These are phyloP conservation scores for Acanthamoeba sp. DNA, from an alignment of 208 protist species.

Conservation along the genomic window DNA sequence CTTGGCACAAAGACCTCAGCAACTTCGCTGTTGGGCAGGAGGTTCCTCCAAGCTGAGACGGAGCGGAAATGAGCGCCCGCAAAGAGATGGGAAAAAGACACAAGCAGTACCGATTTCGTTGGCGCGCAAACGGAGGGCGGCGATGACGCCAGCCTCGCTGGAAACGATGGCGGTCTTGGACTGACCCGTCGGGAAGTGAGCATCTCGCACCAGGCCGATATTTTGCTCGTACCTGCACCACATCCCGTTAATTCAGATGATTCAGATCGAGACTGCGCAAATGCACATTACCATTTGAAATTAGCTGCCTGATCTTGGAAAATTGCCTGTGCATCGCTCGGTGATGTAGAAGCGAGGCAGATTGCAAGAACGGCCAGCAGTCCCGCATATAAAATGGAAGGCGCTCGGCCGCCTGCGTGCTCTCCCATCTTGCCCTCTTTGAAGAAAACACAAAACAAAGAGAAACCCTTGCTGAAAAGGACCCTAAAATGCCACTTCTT, in stretches of 20 bases:
- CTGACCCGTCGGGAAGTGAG: neutral
- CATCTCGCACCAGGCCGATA: neutral
- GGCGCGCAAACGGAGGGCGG: neutral
- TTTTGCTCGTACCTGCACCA: constrained; percentile 28
- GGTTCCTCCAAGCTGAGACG: neutral
- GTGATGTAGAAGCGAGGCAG: neutral
- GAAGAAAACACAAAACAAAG: neutral
- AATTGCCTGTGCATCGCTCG: neutral
- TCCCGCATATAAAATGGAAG: neutral
- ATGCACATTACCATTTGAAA: neutral
- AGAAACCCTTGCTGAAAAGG: neutral
- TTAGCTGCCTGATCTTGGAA: constrained; percentile 1
- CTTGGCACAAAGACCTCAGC: neutral
- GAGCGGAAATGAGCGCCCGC: neutral
- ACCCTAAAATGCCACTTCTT: neutral
- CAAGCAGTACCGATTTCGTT: constrained; percentile 51
- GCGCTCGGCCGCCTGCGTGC: neutral
- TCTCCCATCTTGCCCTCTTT: neutral
- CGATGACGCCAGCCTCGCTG: neutral
- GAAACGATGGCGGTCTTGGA: neutral
- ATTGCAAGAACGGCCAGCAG: neutral
- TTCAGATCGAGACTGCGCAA: neutral
- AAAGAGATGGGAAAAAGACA: neutral
- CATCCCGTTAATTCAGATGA: no score
- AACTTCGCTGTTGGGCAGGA: neutral